Evolutionary conservation across 208 protist genomes (phyloP).

Genomic region (Crithidia sp.): DNA sequence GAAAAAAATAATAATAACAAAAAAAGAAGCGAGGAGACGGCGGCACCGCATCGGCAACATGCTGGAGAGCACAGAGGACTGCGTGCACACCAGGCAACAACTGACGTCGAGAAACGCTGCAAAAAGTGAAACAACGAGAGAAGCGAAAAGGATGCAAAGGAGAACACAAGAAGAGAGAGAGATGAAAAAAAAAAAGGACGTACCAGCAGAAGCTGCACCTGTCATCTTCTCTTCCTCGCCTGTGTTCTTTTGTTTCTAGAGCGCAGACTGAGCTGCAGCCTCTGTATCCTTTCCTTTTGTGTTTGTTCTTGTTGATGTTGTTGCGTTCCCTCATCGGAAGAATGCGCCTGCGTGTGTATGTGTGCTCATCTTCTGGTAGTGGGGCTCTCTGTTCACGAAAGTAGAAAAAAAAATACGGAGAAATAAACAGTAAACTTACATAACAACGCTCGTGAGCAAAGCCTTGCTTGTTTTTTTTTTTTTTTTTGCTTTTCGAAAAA

Average conservation of each 20-base stretch:
- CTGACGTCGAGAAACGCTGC: too few relatives aligned
- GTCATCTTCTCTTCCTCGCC: too few relatives aligned
- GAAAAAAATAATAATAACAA: constrained; percentile 22
- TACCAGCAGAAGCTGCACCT: too few relatives aligned
- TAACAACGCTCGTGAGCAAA: too few relatives aligned
- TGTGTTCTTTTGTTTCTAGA: too few relatives aligned
- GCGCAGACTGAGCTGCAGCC: too few relatives aligned
- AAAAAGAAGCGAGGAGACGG: constrained; percentile 1
- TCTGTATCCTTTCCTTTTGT: too few relatives aligned
- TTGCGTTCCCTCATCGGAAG: too few relatives aligned
- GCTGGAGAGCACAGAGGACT: background rate
- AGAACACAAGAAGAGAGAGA: constrained; percentile 5
- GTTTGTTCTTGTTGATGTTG: too few relatives aligned
- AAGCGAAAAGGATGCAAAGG: background rate
- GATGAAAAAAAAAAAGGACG: constrained; percentile 8
- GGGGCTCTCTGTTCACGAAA: background rate
- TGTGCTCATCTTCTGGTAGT: too few relatives aligned
- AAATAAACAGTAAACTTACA: too few relatives aligned
- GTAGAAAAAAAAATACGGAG: constrained; percentile 8
- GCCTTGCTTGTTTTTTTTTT: background rate
- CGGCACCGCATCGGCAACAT: background rate
- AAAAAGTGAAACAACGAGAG: background rate
- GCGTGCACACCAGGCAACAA: background rate
- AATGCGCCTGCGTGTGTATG: too few relatives aligned
- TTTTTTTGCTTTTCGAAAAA: background rate